These are phyloP conservation scores for Phaeomoniella chlamydospora DNA, from an alignment of 2,329 filamentous ascomycete species.

Conservation along the genomic window DNA sequence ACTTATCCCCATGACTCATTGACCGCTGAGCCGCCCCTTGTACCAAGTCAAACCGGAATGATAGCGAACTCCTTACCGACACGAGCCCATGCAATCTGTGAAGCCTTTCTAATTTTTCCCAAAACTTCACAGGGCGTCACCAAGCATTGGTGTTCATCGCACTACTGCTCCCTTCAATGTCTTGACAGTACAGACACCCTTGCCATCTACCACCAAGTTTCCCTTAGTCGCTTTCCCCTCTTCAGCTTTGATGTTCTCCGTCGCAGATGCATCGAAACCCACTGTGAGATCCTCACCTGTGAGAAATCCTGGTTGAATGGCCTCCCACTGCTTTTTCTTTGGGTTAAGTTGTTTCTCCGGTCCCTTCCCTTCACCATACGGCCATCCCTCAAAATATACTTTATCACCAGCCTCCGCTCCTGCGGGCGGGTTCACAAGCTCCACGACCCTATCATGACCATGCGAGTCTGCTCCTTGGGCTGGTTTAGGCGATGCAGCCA, in stretches of 20 bases:
- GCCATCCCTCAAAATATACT: conserved; percentile 86
- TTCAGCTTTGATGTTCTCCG: conserved; percentile 58
- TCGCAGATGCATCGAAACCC: conserved; percentile 65
- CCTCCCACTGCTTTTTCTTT: conserved; percentile 99
- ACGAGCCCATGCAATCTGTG: no score
- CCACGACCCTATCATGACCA: conserved; percentile 59
- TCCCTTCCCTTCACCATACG: conserved; percentile 47
- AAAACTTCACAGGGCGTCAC: no score
- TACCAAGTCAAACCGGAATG: no score
- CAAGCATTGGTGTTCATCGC: no score
- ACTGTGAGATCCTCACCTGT: conserved; percentile 72
- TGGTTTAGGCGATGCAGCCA: conserved; percentile 67
- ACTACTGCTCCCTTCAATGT: conserved; percentile 69
- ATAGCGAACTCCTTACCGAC: no score
- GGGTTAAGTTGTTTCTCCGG: conserved; percentile 90
- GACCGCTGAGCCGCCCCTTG: no score
- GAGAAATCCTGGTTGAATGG: conserved; percentile 87
- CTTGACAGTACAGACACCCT: conserved; percentile 71
- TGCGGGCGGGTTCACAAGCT: conserved; percentile 73
- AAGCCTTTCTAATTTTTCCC: no score
- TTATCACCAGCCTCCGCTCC: conserved; percentile 70
- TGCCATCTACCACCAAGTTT: conserved; percentile 58
- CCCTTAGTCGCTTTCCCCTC: conserved; percentile 38
- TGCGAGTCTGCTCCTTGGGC: conserved; percentile 59
- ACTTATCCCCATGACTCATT: no score